Evolutionary conservation across 768 basidiomycete genomes (phyloP), one percentile per base, ranked within the genome.

Genomic region (Leucosporidium yakuticum): DNA sequence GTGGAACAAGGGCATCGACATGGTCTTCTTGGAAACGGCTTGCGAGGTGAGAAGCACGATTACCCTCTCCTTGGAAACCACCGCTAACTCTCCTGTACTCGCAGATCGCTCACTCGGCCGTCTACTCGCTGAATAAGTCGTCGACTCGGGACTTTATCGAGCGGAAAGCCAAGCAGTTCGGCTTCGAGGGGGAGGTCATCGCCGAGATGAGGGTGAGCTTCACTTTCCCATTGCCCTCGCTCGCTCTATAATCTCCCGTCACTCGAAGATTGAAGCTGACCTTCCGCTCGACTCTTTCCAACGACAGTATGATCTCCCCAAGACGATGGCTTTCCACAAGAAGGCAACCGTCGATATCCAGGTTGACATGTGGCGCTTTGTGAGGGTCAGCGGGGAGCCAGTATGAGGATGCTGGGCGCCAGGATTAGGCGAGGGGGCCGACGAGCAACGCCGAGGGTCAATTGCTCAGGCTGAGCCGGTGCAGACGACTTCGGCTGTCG

Each of bases 261-360:
- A 1, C 63, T 64, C 67, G 27, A 54, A 48, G 67, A 51, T n/a
- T 39, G 54, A 36, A 25, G 50, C 50, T 51, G 21, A 21, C 57
- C 39, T 23, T 7, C 39, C 23, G 4, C 4, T 58, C 36, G 17
- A 9, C 21, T 19, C 64, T 69, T 15, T 39, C 54, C 29, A 25
- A 53, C 20, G n/a, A 31, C 49, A 75, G 67, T 75, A 75, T 51
- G 74, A 72, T 54, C 57, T 75, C 19, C 73, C 73, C 8, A 73
- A 69, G 56, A 75, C 76, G 27, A 76, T 76, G 76, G 65, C 67
- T 6, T 73, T 75, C 58, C 76, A 76, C 65, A 76, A 76, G 69
- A 63, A 74, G 65, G 68, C 65, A 56, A 68, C 71, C 27, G 66
- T 75, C 27, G 76, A 76, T 56, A 76, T 76, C 17, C 65, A 73